Conservation (phyloP, 2,329 filamentous ascomycete species). For the Ascocoryne sarcoides region DNA sequence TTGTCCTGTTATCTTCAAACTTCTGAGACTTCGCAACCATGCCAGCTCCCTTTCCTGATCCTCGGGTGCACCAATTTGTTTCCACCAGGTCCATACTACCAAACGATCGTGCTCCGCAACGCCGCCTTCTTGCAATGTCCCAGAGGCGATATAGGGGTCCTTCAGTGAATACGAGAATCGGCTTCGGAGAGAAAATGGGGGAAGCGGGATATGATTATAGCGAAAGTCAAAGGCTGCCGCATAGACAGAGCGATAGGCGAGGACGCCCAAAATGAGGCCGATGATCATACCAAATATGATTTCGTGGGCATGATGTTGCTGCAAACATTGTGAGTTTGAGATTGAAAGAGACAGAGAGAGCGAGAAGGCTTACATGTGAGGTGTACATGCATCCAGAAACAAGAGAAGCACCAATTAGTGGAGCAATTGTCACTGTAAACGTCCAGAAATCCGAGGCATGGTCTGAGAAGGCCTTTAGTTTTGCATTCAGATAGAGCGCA, state of each 20-base stretch:
- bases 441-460: constrained; percentile 66
- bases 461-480: constrained; percentile 64
- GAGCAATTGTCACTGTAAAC: constrained; percentile 52
- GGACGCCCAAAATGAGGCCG: constrained; percentile 53
- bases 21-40: constrained; percentile 6
- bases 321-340: not conserved
- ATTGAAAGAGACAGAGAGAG: not conserved
- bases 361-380: constrained; percentile 23
- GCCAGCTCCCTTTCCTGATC: constrained; percentile 1
- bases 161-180: constrained; percentile 5
- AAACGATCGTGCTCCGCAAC: constrained; percentile 1
- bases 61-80: not conserved
- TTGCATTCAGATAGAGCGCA: constrained; percentile 65
- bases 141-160: not conserved
- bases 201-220: constrained; percentile 36
- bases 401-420: constrained; percentile 57
- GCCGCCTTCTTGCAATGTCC: not conserved
- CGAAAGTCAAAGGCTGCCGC: constrained; percentile 59
- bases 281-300: constrained; percentile 54
- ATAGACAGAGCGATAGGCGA: constrained; percentile 56
- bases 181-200: constrained; percentile 4
- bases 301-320: constrained; percentile 68
- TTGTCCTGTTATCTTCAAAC: not conserved
- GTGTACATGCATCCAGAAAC: constrained; percentile 57
- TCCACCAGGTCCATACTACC: constrained; percentile 11